A percentile compares a stretch with the other conserved stretches of the same genome.
Evolutionary conservation across 139 green algal species (phyloP).

Genomic region (Micractinium sp.): DNA sequence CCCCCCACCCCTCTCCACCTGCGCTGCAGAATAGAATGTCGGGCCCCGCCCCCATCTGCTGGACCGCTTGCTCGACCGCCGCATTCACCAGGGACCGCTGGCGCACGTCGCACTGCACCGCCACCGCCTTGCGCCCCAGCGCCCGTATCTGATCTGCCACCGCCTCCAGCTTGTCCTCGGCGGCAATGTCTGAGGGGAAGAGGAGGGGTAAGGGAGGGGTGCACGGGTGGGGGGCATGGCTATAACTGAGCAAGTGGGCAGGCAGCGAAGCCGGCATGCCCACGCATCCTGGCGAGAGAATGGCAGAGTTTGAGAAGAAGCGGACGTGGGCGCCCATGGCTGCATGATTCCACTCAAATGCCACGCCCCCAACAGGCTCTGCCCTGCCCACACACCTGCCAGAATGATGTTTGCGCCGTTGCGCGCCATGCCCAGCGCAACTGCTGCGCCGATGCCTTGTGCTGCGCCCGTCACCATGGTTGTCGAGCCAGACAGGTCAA

Average conservation of each 20-base stretch:
- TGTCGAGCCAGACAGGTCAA: background rate
- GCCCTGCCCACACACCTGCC: background rate
- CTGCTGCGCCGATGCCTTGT: slow-evolving; percentile 8
- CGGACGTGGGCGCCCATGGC: no score
- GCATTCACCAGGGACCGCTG: background rate
- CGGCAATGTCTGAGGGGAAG: slow-evolving; percentile 2
- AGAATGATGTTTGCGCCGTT: slow-evolving; percentile 1
- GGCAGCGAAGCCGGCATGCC: no score
- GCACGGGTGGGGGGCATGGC: no score
- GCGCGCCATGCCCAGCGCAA: background rate
- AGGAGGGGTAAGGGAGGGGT: no score
- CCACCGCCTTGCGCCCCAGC: background rate
- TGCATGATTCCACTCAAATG: no score
- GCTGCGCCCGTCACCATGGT: background rate
- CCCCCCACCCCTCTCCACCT: background rate
- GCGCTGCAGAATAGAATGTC: slow-evolving; percentile 10
- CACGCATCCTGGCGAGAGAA: no score
- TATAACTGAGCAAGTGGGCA: no score
- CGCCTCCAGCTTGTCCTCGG: background rate
- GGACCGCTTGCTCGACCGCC: background rate
- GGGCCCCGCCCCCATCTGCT: background rate
- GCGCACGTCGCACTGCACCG: background rate
- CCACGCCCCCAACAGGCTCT: no score
- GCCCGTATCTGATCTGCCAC: background rate
- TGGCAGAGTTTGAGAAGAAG: no score